Base-by-base conservation (phyloP, 441 rosid genomes). In the Dalechampia spathulata region DNA sequence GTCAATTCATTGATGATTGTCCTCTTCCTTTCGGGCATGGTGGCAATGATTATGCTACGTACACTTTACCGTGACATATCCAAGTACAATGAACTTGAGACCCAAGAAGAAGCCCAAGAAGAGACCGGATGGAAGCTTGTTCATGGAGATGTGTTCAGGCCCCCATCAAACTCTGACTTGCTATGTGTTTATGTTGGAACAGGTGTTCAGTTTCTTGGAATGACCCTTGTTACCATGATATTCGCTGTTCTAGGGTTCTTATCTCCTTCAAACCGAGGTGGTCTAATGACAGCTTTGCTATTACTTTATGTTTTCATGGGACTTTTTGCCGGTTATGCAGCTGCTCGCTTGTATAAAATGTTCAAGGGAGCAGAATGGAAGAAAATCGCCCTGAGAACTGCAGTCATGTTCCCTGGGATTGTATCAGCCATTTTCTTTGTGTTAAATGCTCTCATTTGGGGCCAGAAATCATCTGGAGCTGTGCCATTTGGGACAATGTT, bases 401-500 rank as follows among this genome's bases (percentile, higher is more conserved):
- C 99, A 2, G 45, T 90, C 52, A 75, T 77, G 78, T 93, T 93
- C 74, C 97, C 97, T 0, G 97, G 79, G 11, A 77, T 63, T 1
- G 67, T 87, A 62, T 90, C 85, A 28, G 73, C 77, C 10, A 65
- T 82, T 3, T 93, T 93, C 87, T 90, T 89, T 37, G 69, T 90
- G 57, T 69, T 93, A 56, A 93, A 93, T 51, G 85, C 89, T 56
- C 75, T 93, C 25, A 83, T 93, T 39, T 93, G 97, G 97, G 99
- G 96, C 6, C 81, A 93, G 74, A 82, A 85, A 62, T 93, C 99
- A 49, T 93, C 97, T 0, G 96, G 99, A 1, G 99, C 99, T 1
- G 90, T 93, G 26, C 96, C 97, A 26, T 93, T 87, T 15, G 99
- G 97, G 48, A 93, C 99, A 15, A 93, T 93, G 97, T 87, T 87